These are phyloP conservation scores for Senecio squalidus DNA, from an alignment of 140 eudicot genomes.

Conservation along the genomic window DNA sequence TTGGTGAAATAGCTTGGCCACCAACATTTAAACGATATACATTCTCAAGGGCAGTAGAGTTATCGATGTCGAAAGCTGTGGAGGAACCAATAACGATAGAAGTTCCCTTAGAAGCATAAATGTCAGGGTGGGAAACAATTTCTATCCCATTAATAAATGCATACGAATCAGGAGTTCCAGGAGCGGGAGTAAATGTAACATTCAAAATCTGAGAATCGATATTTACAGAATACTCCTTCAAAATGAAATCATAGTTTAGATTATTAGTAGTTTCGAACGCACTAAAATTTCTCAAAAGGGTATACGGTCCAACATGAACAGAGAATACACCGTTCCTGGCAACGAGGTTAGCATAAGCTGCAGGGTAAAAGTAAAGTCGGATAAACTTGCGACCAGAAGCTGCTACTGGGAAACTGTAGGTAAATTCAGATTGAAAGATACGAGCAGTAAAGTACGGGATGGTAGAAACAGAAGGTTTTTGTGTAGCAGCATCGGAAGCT, in stretches of 20 bases:
- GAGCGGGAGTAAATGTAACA: constrained; percentile 47
- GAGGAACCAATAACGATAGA: constrained; percentile 7
- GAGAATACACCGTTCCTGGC: constrained; percentile 45
- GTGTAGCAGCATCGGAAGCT: constrained; percentile 37
- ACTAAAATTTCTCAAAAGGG: constrained; percentile 62
- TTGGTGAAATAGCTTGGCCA: constrained; percentile 25
- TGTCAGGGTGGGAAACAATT: constrained; percentile 52
- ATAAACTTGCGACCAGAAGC: constrained; percentile 55
- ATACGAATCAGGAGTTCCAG: constrained; percentile 25
- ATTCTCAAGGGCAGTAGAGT: constrained; percentile 19
- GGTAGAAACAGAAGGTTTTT: constrained; percentile 53
- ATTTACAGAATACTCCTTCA: constrained; percentile 57
- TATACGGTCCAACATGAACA: constrained; percentile 42
- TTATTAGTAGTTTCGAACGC: constrained; percentile 48
- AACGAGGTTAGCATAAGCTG: constrained; percentile 30
- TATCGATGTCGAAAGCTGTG: background rate
- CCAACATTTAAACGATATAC: constrained; percentile 38
- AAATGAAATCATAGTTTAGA: constrained; percentile 48
- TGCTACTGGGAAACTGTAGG: constrained; percentile 54
- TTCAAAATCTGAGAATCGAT: constrained; percentile 29
- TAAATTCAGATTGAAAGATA: constrained; percentile 42
- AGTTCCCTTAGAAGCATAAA: constrained; percentile 38
- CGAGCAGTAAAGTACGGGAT: constrained; percentile 66
- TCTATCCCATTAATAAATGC: constrained; percentile 82
- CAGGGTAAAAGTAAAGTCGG: constrained; percentile 65